Percentiles rank a stretch among this genome's conserved stretches.
phyloP scores from a whole-genome alignment of 2,329 filamentous ascomycete species.

The Magnaporthales sp. region DNA sequence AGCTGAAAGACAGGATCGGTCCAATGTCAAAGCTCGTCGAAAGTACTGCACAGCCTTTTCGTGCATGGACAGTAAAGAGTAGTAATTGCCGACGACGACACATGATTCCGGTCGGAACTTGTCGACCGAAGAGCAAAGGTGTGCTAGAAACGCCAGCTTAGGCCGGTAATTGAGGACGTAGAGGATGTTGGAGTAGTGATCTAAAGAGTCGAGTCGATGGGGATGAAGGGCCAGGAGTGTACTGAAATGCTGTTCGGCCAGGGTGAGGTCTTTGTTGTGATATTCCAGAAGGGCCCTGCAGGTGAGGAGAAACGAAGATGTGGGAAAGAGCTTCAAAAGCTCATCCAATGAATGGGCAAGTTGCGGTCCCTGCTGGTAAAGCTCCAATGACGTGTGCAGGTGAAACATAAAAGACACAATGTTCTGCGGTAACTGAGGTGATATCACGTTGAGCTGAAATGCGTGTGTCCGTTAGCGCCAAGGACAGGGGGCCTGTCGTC shows the following conservation, averaged over 20 bases:
- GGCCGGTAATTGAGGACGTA: slow-evolving; percentile 86
- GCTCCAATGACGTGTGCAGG: slow-evolving; percentile 79
- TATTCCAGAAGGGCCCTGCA: slow-evolving; percentile 84
- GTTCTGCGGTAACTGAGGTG: slow-evolving; percentile 71
- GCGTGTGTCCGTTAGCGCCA: slow-evolving; percentile 16
- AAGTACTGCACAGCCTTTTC: slow-evolving; percentile 99
- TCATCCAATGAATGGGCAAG: slow-evolving; percentile 69
- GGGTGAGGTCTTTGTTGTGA: slow-evolving; percentile 74
- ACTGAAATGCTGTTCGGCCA: slow-evolving; percentile 61
- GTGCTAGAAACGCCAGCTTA: slow-evolving; percentile 85
- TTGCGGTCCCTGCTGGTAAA: slow-evolving; percentile 75
- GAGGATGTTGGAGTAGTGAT: slow-evolving; percentile 95
- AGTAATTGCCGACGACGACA: slow-evolving; percentile 96
- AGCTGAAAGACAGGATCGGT: slow-evolving; percentile 83
- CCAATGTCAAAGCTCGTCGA: slow-evolving; percentile 80
- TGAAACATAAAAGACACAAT: slow-evolving; percentile 94
- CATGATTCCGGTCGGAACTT: slow-evolving; percentile 96
- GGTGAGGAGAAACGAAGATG: slow-evolving; percentile 80
- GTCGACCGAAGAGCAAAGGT: slow-evolving; percentile 83
- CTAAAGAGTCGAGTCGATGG: slow-evolving; percentile 75
- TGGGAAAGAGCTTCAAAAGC: slow-evolving; percentile 76
- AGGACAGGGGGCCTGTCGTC: no score
- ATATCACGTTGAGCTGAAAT: slow-evolving; percentile 59
- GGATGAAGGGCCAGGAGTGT: slow-evolving; percentile 69
- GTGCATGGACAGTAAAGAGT: slow-evolving; percentile 86